A percentile compares a stretch with the other conserved stretches of the same genome.
Conservation (phyloP, 192 early-diverging fungal species). For the Backusella morwellensis region DNA sequence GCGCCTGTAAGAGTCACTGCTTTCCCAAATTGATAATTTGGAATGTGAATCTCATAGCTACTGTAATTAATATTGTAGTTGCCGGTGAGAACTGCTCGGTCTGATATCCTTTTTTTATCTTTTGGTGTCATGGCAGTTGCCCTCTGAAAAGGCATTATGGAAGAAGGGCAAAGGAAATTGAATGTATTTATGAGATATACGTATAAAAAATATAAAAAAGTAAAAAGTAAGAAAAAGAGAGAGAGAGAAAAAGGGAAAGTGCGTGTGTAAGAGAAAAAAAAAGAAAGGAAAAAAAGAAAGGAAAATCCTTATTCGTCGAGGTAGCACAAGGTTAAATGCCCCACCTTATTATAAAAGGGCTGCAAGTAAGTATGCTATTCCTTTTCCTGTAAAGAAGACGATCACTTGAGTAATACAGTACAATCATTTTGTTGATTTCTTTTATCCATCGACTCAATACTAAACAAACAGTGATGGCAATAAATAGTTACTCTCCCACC, state of each 20-base stretch:
- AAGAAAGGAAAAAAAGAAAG: not conserved
- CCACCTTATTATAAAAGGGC: not conserved
- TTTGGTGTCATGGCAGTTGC: not conserved
- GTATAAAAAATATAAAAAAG: not conserved
- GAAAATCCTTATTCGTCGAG: not conserved
- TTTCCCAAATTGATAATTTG: slow-evolving; percentile 14
- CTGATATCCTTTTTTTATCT: not conserved
- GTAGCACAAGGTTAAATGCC: not conserved
- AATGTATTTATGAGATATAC: not conserved
- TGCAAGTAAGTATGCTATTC: not conserved
- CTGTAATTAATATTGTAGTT: slow-evolving; percentile 14
- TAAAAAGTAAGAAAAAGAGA: not conserved
- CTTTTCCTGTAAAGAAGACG: not conserved
- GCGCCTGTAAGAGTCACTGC: slow-evolving; percentile 3
- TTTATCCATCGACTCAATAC: not conserved
- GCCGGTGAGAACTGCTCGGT: not conserved
- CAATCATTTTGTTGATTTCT: not conserved
- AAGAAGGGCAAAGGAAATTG: not conserved
- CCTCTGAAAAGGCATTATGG: not conserved
- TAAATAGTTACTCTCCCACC: not conserved
- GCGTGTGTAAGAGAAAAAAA: not conserved
- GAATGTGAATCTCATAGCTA: slow-evolving; percentile 6
- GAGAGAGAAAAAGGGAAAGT: not conserved
- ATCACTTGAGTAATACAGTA: slow-evolving; percentile 1
- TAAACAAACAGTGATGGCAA: not conserved